Evolutionary conservation across 345 rosid genomes (phyloP).

Genomic region (Erucastrum elatum): DNA sequence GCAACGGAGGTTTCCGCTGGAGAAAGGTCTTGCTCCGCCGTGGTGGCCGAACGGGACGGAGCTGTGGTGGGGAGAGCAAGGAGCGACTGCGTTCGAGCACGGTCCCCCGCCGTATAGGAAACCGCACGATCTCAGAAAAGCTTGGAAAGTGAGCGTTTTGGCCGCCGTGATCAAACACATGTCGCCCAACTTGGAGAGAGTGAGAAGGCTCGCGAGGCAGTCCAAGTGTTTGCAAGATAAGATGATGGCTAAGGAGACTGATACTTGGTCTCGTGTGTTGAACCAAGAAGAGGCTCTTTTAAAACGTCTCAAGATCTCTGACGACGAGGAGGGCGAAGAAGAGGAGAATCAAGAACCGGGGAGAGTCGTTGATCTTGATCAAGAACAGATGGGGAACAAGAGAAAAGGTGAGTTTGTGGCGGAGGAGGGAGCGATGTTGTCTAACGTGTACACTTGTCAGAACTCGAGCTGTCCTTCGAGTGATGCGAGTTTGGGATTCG

Average conservation of each 20-base stretch:
- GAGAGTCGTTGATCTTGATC: background rate
- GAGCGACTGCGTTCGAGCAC: constrained; percentile 37
- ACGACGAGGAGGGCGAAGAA: constrained; percentile 16
- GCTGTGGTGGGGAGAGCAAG: constrained; percentile 63
- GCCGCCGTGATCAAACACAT: constrained; percentile 71
- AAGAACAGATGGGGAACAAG: constrained; percentile 16
- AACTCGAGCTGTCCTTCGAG: constrained; percentile 43
- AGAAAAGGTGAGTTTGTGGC: constrained; percentile 14
- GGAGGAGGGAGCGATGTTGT: background rate
- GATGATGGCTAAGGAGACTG: constrained; percentile 65
- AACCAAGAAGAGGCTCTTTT: constrained; percentile 57
- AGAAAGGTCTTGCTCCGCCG: constrained; percentile 63
- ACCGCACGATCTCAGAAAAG: constrained; percentile 72
- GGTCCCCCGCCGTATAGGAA: constrained; percentile 67
- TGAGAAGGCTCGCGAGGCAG: constrained; percentile 54
- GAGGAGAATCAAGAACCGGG: constrained; percentile 15
- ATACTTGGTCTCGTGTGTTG: constrained; percentile 59
- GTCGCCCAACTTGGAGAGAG: constrained; percentile 46
- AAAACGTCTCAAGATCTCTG: constrained; percentile 46
- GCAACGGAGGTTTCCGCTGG: constrained; percentile 59
- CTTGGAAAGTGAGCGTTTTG: constrained; percentile 69
- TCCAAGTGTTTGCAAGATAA: constrained; percentile 73
- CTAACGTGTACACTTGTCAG: constrained; percentile 41
- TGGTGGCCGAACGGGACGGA: constrained; percentile 74
- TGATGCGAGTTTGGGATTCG: constrained; percentile 39